Evolutionary conservation across 106 monocot genomes (phyloP).

Genomic region (Narthecium ossifragum): DNA sequence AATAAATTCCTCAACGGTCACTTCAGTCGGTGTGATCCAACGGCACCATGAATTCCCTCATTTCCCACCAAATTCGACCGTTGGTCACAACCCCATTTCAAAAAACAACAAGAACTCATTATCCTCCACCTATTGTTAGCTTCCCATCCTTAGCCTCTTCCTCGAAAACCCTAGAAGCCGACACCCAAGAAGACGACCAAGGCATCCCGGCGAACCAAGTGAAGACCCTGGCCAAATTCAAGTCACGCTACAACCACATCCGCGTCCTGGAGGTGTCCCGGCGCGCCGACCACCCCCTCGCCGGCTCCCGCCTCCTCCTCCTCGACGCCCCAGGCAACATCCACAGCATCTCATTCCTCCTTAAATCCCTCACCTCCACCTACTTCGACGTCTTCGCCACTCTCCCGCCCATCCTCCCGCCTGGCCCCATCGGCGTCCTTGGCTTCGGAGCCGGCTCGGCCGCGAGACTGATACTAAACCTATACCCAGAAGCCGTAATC

Average conservation of each 20-base stretch:
- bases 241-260: slow-evolving; percentile 70
- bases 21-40: too few relatives aligned
- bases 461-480: slow-evolving; percentile 45
- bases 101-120: neutral
- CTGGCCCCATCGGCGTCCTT: slow-evolving; percentile 61
- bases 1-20: too few relatives aligned
- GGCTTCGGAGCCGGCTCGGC: slow-evolving; percentile 89
- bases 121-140: neutral
- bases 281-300: slow-evolving; percentile 56
- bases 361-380: slow-evolving; percentile 48
- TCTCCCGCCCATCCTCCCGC: slow-evolving; percentile 67
- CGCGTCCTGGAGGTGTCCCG: slow-evolving; percentile 70
- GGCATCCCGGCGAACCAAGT: slow-evolving; percentile 44
- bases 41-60: too few relatives aligned
- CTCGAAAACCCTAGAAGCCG: neutral
- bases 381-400: slow-evolving; percentile 95
- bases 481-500: slow-evolving; percentile 38
- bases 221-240: slow-evolving; percentile 53
- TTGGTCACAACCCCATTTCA: too few relatives aligned
- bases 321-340: slow-evolving; percentile 90
- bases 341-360: slow-evolving; percentile 72
- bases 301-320: slow-evolving; percentile 90
- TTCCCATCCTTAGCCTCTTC: neutral
- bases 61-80: too few relatives aligned
- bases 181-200: slow-evolving; percentile 19